Conservation (phyloP, 768 basidiomycete species). For the Filobasidium floriforme region DNA sequence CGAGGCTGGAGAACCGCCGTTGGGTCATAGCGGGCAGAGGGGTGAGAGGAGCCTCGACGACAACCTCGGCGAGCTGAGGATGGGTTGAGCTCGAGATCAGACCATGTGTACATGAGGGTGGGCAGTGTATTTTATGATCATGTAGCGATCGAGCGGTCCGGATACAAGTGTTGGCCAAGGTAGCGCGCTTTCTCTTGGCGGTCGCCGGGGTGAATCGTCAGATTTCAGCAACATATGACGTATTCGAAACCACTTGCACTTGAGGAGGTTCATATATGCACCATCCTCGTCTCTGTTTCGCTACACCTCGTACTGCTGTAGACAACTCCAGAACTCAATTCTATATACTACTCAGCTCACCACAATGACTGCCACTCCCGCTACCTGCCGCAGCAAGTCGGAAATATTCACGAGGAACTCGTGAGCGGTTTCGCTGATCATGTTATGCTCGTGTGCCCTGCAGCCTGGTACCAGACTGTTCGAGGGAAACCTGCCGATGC, state of each 20-base stretch:
- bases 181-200: too few species aligned
- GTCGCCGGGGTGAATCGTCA: too few species aligned
- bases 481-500: constrained; percentile 18
- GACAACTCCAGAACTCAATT: too few species aligned
- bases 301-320: too few species aligned
- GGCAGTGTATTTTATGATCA: neutral
- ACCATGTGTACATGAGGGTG: neutral
- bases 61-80: constrained; percentile 17
- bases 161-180: too few species aligned
- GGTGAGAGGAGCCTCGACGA: constrained; percentile 17
- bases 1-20: constrained; percentile 15
- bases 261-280: too few species aligned
- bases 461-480: constrained; percentile 19
- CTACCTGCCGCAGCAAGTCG: neutral
- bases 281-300: too few species aligned
- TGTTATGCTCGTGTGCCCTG: neutral
- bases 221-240: too few species aligned
- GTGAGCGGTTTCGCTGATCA: neutral
- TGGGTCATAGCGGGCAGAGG: constrained; percentile 20
- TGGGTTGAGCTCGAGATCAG: neutral
- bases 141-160: too few species aligned
- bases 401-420: neutral
- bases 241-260: too few species aligned
- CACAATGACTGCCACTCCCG: neutral
- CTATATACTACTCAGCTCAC: too few species aligned